Evolutionary conservation across 768 basidiomycete species (phyloP).

Genomic region (Xerocomellus chrysenteron): DNA sequence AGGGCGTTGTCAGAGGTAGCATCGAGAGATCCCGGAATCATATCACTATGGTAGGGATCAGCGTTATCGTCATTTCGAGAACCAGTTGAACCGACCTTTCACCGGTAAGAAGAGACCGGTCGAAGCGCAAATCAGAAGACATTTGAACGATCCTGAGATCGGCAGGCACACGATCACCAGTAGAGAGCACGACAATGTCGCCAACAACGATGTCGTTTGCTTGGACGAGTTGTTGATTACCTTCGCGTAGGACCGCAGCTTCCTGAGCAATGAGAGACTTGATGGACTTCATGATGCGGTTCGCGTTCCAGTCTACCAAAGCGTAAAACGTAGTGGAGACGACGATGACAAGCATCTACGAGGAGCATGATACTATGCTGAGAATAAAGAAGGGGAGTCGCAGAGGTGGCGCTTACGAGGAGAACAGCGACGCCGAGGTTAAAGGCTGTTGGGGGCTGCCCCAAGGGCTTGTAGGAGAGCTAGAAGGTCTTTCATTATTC

Average conservation of each 20-base stretch:
- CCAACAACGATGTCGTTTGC: slow-evolving; percentile 60
- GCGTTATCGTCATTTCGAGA: neutral
- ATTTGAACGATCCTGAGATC: slow-evolving; percentile 55
- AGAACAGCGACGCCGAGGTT: slow-evolving; percentile 55
- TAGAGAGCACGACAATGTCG: slow-evolving; percentile 50
- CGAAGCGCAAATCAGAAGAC: slow-evolving; percentile 52
- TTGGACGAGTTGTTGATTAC: slow-evolving; percentile 43
- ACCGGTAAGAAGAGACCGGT: slow-evolving; percentile 54
- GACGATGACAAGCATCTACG: slow-evolving; percentile 42
- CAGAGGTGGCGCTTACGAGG: slow-evolving; percentile 36
- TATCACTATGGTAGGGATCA: slow-evolving; percentile 31
- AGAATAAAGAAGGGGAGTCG: neutral
- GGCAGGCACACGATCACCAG: slow-evolving; percentile 59
- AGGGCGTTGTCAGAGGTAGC: slow-evolving; percentile 50
- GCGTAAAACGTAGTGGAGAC: slow-evolving; percentile 49
- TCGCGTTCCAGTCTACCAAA: slow-evolving; percentile 49
- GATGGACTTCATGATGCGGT: slow-evolving; percentile 53
- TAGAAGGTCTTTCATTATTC: slow-evolving; percentile 25
- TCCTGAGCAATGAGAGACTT: slow-evolving; percentile 59
- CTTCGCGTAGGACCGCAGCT: slow-evolving; percentile 54
- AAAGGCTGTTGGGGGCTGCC: slow-evolving; percentile 40
- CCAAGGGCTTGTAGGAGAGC: slow-evolving; percentile 54
- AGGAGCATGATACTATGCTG: slow-evolving; percentile 6
- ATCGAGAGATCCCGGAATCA: slow-evolving; percentile 46
- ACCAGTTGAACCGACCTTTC: slow-evolving; percentile 34